Evolutionary conservation across 2,329 filamentous ascomycete genomes (phyloP), one percentile per base, ranked within the genome.

Genomic region (Penicillium rolfsii): DNA sequence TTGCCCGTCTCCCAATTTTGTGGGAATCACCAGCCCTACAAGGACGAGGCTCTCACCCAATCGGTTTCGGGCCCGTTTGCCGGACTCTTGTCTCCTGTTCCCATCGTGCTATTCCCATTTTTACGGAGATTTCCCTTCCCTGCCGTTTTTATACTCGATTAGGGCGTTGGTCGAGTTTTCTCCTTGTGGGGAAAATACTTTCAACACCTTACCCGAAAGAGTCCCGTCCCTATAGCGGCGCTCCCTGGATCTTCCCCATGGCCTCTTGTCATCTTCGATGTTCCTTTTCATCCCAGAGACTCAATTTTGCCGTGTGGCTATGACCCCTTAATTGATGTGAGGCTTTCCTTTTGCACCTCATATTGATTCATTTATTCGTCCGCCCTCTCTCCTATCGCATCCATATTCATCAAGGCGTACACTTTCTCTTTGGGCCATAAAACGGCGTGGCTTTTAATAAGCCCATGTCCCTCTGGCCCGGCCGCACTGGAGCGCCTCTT

Each of bases 21-120:
- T 58, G 49, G 24, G 41, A 38, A 59, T 50, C 14, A 36, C 19
- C 43, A 58, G 49, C 52, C 59, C 59, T 55, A 54, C 41, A 53
- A 46, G 38, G 52, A 28, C 41, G 36, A 41, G 43, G 3, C 30
- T n/a, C 30, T n/a, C 28, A 8, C 16, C 57, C 28, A 55, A 57
- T 41, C 48, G 22, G 24, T 40, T 41, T n/a, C 24, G 35, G 50
- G 36, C 36, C 38, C n/a, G 24, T 52, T 53, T 61, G 30, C 58
- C 58, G 55, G 59, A 46, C 4, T 53, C 36, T 7, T 7, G 12
- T 48, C 40, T 48, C 55, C 36, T 52, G n/a, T 43, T 22, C 43
- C 35, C 36, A 16, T 5, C 14, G 48, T 33, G 14, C 9, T n/a
- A 24, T 52, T 22, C 19, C n/a, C 7, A 22, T 38, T 26, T 6